phyloP scores from a whole-genome alignment of 164 flowering plant species.

The Annona cherimola region DNA sequence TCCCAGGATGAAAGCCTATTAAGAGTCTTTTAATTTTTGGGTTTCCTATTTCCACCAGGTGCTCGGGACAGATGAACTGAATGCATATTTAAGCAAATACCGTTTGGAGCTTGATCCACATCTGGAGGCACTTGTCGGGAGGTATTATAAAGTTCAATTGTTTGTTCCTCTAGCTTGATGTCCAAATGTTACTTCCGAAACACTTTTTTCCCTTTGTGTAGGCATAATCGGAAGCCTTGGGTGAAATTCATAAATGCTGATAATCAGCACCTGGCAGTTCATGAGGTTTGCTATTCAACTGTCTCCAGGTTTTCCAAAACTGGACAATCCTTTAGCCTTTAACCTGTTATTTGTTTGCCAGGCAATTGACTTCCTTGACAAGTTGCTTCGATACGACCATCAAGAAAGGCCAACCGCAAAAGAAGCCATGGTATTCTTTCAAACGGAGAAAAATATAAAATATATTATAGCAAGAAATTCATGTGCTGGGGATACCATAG shows the following conservation, averaged over 20 bases:
- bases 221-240: constrained; percentile 94
- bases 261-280: constrained; percentile 89
- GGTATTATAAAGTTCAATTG: constrained; percentile 31
- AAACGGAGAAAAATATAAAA: neutral
- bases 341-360: constrained; percentile 12
- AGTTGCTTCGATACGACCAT: constrained; percentile 94
- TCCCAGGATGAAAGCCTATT: neutral
- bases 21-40: neutral
- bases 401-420: constrained; percentile 97
- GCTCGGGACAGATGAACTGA: constrained; percentile 88
- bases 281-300: constrained; percentile 50
- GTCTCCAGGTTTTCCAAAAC: neutral
- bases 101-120: constrained; percentile 84
- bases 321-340: neutral
- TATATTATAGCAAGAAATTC: neutral
- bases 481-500: neutral
- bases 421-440: constrained; percentile 84
- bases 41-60: constrained; percentile 36
- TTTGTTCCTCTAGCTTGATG: neutral
- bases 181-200: neutral
- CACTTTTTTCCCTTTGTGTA: constrained; percentile 19
- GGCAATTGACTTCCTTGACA: constrained; percentile 95
- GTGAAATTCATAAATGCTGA: constrained; percentile 71
- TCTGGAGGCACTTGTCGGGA: constrained; percentile 88
- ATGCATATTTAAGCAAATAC: constrained; percentile 75